These are phyloP conservation scores for Gamarada debralockiae DNA, from an alignment of 495 filamentous ascomycete species.

Conservation along the genomic window DNA sequence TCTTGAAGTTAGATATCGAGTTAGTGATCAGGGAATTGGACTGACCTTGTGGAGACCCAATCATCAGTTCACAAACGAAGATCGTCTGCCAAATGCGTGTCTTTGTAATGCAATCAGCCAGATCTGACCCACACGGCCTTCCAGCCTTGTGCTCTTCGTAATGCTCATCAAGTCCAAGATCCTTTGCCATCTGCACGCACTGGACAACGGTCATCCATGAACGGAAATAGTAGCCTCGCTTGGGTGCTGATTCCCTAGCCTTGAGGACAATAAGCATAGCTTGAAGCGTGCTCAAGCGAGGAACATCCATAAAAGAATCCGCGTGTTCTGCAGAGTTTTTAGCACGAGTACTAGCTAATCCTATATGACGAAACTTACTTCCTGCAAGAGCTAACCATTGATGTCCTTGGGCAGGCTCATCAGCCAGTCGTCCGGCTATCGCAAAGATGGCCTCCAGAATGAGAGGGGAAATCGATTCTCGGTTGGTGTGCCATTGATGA, in stretches of 20 bases:
- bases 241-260: constrained; percentile 85
- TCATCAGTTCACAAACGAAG: constrained; percentile 85
- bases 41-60: constrained; percentile 81
- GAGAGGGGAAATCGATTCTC: constrained; percentile 84
- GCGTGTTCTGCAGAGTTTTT: constrained; percentile 62
- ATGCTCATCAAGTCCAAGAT: constrained; percentile 89
- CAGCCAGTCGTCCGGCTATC: constrained; percentile 77
- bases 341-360: neutral
- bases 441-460: constrained; percentile 95
- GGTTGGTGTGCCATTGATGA: constrained; percentile 86
- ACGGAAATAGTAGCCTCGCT: constrained; percentile 92
- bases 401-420: constrained; percentile 77
- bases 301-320: constrained; percentile 94
- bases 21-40: constrained; percentile 37
- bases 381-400: constrained; percentile 94
- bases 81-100: constrained; percentile 90
- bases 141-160: constrained; percentile 70
- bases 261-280: constrained; percentile 85
- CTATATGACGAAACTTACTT: constrained; percentile 50
- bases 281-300: constrained; percentile 90
- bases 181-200: constrained; percentile 87
- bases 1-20: constrained; percentile 26
- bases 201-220: constrained; percentile 98
- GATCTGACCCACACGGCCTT: constrained; percentile 60
- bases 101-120: constrained; percentile 76